Conservation (phyloP, 2,329 filamentous ascomycete genomes). For the Sphaerostilbella broomeana region DNA sequence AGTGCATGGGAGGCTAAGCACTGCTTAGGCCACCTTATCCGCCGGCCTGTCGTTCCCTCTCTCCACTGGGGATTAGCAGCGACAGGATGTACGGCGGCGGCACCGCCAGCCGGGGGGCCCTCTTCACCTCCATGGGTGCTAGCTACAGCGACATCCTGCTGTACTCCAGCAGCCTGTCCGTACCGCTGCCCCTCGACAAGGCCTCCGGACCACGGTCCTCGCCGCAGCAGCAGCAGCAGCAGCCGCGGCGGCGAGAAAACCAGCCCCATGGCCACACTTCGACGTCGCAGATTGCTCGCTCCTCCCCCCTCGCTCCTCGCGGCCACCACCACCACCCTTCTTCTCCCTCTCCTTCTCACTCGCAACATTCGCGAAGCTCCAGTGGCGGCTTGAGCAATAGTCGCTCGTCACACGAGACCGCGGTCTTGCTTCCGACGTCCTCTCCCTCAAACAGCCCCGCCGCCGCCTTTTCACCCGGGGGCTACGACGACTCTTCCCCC, state of each 20-base stretch:
- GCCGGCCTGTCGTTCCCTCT: too few relatives aligned
- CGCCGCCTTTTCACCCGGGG: slow-evolving; percentile 8
- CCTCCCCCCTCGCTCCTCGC: too few relatives aligned
- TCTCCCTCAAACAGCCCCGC: slow-evolving; percentile 9
- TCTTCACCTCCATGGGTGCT: neutral
- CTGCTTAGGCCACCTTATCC: slow-evolving; percentile 4
- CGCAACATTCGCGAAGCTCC: slow-evolving; percentile 10
- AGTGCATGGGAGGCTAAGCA: neutral
- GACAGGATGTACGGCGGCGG: too few relatives aligned
- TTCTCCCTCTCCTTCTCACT: too few relatives aligned
- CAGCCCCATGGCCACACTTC: slow-evolving; percentile 13
- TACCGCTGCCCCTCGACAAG: slow-evolving; percentile 10
- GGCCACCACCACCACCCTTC: slow-evolving; percentile 2
- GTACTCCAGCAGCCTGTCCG: slow-evolving; percentile 7
- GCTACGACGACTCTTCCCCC: slow-evolving; percentile 5
- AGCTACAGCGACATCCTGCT: slow-evolving; percentile 10
- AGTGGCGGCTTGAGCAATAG: slow-evolving; percentile 14
- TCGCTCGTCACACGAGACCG: slow-evolving; percentile 18
- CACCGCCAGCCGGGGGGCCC: neutral
- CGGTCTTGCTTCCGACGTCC: slow-evolving; percentile 2
- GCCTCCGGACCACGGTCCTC: neutral
- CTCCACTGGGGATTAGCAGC: neutral
- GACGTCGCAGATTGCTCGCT: slow-evolving; percentile 6
- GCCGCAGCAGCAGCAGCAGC: too few relatives aligned
- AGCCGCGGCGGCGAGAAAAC: slow-evolving; percentile 9